Conservation (phyloP, 331 rosid species). For the Arachis monticola region DNA sequence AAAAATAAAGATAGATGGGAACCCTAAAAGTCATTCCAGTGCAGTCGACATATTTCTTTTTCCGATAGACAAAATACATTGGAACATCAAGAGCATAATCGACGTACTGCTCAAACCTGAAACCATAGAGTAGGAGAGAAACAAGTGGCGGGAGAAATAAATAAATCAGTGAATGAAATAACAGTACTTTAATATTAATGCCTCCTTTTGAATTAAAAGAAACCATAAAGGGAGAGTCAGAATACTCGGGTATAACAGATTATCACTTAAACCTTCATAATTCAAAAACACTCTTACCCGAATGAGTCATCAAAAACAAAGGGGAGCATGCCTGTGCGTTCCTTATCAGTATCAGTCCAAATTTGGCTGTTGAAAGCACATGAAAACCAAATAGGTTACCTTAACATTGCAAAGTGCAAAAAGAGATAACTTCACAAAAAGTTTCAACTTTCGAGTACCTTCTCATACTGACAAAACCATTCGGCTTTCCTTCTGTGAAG, state of each 20-base stretch:
- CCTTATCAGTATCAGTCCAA: constrained; percentile 92
- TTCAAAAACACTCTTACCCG: constrained; percentile 59
- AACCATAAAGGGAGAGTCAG: constrained; percentile 11
- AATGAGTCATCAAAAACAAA: constrained; percentile 94
- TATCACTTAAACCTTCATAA: constrained; percentile 7
- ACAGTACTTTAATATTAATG: not conserved
- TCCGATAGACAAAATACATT: constrained; percentile 91
- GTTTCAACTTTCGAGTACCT: constrained; percentile 55
- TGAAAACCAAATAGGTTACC: constrained; percentile 22
- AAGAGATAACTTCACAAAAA: constrained; percentile 35
- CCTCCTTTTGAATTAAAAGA: constrained; percentile 16
- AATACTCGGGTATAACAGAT: constrained; percentile 22
- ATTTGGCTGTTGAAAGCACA: constrained; percentile 69
- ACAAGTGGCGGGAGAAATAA: constrained; percentile 17
- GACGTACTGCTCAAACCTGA: constrained; percentile 94
- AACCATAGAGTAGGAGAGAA: constrained; percentile 37
- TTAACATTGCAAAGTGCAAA: constrained; percentile 18
- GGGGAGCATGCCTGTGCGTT: constrained; percentile 96
- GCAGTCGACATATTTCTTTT: constrained; percentile 80
- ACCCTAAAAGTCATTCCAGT: constrained; percentile 98
- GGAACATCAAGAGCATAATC: constrained; percentile 99
- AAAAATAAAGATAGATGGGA: constrained; percentile 59
- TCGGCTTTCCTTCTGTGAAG: constrained; percentile 93
- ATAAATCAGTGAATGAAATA: constrained; percentile 33
- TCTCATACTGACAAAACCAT: constrained; percentile 95